These are phyloP conservation scores for Malassezia japonica DNA, from an alignment of 1,284 basidiomycete genomes.

Conservation along the genomic window DNA sequence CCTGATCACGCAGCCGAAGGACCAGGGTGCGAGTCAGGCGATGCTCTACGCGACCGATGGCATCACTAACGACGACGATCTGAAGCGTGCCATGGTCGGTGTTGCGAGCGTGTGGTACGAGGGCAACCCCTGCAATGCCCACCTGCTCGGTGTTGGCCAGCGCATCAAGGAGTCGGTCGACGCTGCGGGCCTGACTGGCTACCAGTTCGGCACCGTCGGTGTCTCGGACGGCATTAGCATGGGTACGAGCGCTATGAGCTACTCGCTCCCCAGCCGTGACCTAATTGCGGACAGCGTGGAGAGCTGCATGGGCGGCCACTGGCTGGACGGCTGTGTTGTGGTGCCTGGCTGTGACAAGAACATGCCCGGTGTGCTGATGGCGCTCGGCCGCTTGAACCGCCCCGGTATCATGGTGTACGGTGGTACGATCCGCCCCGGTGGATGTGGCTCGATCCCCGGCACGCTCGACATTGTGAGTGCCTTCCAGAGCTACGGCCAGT, in stretches of 20 bases:
- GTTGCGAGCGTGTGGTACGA: conserved; percentile 47
- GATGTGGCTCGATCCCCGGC: conserved; percentile 27
- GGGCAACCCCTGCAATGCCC: conserved; percentile 47
- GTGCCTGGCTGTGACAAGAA: conserved; percentile 49
- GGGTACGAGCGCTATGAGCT: conserved; percentile 46
- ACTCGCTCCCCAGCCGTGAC: conserved; percentile 44
- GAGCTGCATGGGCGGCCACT: conserved; percentile 43
- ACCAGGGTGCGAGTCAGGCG: conserved; percentile 46
- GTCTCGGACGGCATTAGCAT: conserved; percentile 48
- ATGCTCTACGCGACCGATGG: conserved; percentile 47
- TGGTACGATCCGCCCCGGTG: conserved; percentile 45
- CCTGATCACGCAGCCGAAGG: conserved; percentile 44
- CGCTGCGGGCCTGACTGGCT: conserved; percentile 43
- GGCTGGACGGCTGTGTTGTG: conserved; percentile 44
- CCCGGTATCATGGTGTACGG: conserved; percentile 48
- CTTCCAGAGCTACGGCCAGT: conserved; percentile 47
- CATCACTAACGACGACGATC: conserved; percentile 39
- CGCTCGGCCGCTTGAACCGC: conserved; percentile 43
- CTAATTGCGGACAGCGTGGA: conserved; percentile 47
- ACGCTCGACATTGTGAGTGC: conserved; percentile 44
- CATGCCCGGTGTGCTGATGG: conserved; percentile 48
- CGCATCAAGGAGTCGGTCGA: conserved; percentile 36
- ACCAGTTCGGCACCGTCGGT: conserved; percentile 47
- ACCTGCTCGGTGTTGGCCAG: conserved; percentile 41
- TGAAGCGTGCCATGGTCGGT: conserved; percentile 44